Base-by-base conservation (phyloP, 2,329 filamentous ascomycete species). In the Aspergillus niger region DNA sequence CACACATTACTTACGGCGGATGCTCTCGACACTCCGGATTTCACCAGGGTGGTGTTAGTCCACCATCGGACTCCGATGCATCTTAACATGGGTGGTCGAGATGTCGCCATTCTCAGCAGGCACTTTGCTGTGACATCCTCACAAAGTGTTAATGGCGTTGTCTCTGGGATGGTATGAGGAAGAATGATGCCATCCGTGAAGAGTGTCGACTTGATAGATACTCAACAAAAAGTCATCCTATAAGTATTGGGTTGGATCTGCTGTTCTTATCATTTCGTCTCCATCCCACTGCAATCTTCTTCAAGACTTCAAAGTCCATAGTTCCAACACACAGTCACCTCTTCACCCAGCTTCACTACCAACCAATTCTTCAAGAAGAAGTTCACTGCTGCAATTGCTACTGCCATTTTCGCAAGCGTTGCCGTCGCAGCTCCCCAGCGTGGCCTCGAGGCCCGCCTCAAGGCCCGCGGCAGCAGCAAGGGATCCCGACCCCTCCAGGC, bases 341-440 rank as follows among this genome's bases (percentile, higher is more conserved):
- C 53, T 43, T 26, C 32, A 5, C 32, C 4, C 1, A n/a, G 2
- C 2, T 17, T 32, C 24, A 15, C 26, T 17, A 28, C 24, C 28
- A 13, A 11, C 8, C 47, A 22, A 24, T 6, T 11, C n/a, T 1
- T 26, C 55, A 58, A n/a, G 22, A 86, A 86, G 84, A 85, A 82
- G 77, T 75, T 82, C 74, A 69, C 78, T 51, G 62, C 77, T 57
- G 65, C 77, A 17, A 5, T 72, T 48, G 66, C 72, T 62, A 69
- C 74, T 63, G 69, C 75, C 56, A 65, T 82, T 48, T 73, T 80
- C 60, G 77, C 79, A 54, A 74, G 76, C 59, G 68, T 74, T 59
- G 78, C 76, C 49, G 81, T 80, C 32, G 80, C 81, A 20, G 82
- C 82, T 28, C 77, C 80, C 32, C 77, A 74, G n/a, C 74, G 76